phyloP scores from a whole-genome alignment of 164 flowering plant species.

The Paratinospora sagittata region DNA sequence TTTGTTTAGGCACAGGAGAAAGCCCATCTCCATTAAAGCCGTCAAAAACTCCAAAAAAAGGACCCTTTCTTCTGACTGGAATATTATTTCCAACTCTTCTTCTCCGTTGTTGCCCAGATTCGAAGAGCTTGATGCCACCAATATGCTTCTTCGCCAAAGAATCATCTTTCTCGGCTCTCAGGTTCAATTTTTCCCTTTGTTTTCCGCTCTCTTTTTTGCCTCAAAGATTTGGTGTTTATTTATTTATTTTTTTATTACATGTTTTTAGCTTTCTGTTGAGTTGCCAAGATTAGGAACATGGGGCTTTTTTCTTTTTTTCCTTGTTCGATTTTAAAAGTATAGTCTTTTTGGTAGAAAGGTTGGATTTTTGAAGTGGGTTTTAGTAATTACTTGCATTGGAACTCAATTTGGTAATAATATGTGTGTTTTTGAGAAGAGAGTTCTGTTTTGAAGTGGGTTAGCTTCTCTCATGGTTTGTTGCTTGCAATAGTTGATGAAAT shows the following conservation, averaged over 20 bases:
- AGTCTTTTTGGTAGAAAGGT: neutral
- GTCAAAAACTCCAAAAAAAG: constrained; percentile 17
- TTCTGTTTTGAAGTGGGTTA: neutral
- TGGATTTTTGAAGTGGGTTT: constrained; percentile 5
- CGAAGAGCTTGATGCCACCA: constrained; percentile 78
- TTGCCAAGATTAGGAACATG: neutral
- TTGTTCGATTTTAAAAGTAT: neutral
- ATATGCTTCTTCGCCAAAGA: constrained; percentile 91
- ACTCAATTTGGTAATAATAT: neutral
- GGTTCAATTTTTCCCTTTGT: constrained; percentile 33
- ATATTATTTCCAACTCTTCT: constrained; percentile 29
- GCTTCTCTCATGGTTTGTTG: neutral
- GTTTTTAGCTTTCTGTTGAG: neutral
- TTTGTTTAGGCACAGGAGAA: constrained; percentile 14
- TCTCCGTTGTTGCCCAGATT: constrained; percentile 50
- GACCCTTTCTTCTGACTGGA: constrained; percentile 64
- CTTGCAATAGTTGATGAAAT: neutral
- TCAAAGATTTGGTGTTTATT: neutral
- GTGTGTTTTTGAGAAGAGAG: neutral
- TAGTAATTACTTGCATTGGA: neutral
- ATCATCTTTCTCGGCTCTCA: constrained; percentile 79
- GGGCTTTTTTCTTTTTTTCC: too few relatives aligned
- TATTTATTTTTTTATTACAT: too few relatives aligned
- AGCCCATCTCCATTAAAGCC: constrained; percentile 28
- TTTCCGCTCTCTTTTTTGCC: neutral